Percentiles rank a stretch among this genome's conserved stretches.
phyloP scores from a whole-genome alignment of 176 grass and related monocot species.

The Zizania latifolia region DNA sequence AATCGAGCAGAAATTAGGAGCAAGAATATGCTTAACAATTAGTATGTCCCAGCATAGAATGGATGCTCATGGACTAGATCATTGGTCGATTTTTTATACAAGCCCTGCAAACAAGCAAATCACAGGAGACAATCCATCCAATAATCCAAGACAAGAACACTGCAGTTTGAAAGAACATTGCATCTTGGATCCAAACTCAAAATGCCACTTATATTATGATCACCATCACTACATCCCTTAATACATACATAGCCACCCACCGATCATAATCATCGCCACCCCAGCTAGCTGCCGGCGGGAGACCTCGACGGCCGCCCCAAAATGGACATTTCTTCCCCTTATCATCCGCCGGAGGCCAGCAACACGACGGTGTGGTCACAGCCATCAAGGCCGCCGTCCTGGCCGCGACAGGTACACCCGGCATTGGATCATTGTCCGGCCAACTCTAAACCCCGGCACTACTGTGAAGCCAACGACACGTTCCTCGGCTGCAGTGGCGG shows the following conservation, averaged over 20 bases:
- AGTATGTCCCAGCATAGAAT: neutral
- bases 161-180: too few relatives aligned
- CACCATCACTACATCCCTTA: conserved; percentile 41
- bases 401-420: conserved; percentile 64
- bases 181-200: conserved; percentile 28
- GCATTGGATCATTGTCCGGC: conserved; percentile 75
- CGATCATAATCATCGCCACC: neutral
- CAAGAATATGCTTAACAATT: neutral
- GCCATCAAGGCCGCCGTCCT: conserved; percentile 27
- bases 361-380: neutral
- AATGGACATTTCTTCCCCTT: conserved; percentile 33
- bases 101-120: neutral
- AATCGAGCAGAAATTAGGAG: neutral
- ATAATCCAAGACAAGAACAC: neutral
- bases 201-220: conserved; percentile 45
- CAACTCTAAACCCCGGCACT: conserved; percentile 75
- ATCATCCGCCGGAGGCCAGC: conserved; percentile 21
- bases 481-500: conserved; percentile 19
- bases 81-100: neutral
- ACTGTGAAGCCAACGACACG: conserved; percentile 70
- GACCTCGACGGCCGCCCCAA: conserved; percentile 54
- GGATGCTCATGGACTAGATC: neutral
- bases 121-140: neutral
- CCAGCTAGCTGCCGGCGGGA: conserved; percentile 24
- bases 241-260: conserved; percentile 40